phyloP scores from a whole-genome alignment of 495 filamentous ascomycete species.

The Aspergillus baeticus region DNA sequence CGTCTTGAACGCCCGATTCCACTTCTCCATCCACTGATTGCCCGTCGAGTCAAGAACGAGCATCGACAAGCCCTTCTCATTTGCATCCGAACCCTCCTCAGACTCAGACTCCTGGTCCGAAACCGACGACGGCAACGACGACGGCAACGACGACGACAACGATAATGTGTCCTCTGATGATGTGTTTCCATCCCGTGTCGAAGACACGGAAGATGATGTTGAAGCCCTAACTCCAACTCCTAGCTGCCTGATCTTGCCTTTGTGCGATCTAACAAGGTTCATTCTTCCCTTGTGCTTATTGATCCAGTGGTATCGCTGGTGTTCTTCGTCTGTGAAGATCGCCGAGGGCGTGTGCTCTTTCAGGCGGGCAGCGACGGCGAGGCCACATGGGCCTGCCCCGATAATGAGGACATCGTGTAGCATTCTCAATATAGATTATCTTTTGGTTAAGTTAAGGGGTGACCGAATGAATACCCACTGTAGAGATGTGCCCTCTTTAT shows the following conservation, averaged over 20 bases:
- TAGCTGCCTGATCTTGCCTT: conserved; percentile 18
- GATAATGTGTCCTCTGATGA: too few species aligned
- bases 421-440: too few species aligned
- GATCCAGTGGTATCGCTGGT: conserved; percentile 65
- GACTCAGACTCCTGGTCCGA: conserved; percentile 25
- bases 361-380: conserved; percentile 58
- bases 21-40: conserved; percentile 54
- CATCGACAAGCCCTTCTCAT: neutral
- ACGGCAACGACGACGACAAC: conserved; percentile 30
- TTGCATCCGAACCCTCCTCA: neutral
- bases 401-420: conserved; percentile 57
- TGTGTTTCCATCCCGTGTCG: neutral
- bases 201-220: conserved; percentile 27
- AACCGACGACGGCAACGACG: conserved; percentile 23
- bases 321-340: conserved; percentile 65
- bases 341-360: conserved; percentile 60
- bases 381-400: conserved; percentile 62
- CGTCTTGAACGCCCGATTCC: conserved; percentile 54
- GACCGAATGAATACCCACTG: too few species aligned
- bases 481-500: too few species aligned
- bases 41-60: conserved; percentile 54
- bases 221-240: conserved; percentile 31
- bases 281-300: conserved; percentile 50
- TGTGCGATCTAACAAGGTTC: conserved; percentile 36
- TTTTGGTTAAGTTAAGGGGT: too few species aligned